Percentiles rank a stretch among this genome's conserved stretches.
These are phyloP conservation scores for Lasiosphaeria hispida DNA, from an alignment of 495 filamentous ascomycete species.

Conservation along the genomic window DNA sequence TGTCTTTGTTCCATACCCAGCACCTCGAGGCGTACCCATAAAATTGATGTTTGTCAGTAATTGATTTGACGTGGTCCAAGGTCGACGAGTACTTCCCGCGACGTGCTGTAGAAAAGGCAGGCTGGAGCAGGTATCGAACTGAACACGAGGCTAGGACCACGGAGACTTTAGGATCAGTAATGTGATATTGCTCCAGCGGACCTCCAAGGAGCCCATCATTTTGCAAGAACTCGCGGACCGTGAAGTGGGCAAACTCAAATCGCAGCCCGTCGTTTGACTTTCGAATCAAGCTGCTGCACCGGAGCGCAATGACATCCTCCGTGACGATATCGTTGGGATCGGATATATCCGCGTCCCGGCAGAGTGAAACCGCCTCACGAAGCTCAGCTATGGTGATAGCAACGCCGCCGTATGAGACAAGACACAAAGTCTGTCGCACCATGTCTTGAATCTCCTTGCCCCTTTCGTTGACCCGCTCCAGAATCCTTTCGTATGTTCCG, in stretches of 20 bases:
- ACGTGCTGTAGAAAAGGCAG: neutral
- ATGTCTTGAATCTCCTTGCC: neutral
- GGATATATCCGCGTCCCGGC: neutral
- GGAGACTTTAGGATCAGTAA: neutral
- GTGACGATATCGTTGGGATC: neutral
- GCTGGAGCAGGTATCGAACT: neutral
- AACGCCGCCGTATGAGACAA: neutral
- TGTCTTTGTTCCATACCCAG: too few relatives aligned
- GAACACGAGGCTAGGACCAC: neutral
- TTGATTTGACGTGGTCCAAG: too few relatives aligned
- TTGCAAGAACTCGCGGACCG: conserved; percentile 7
- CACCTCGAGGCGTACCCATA: too few relatives aligned
- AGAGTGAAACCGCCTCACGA: conserved; percentile 8
- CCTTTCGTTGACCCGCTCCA: conserved; percentile 15
- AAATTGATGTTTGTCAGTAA: too few relatives aligned
- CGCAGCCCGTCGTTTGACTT: too few relatives aligned
- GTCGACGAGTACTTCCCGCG: too few relatives aligned
- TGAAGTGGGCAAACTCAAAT: conserved; percentile 11
- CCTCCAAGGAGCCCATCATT: neutral
- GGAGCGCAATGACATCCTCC: neutral
- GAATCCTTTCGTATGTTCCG: conserved; percentile 36
- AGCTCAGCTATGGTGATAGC: conserved; percentile 6
- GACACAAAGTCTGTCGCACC: neutral
- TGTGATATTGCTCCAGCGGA: neutral
- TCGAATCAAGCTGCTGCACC: conserved; percentile 12